Percentiles rank a stretch among this genome's conserved stretches.
Conservation (phyloP, 257 asterid species). For the Przewalskia tangutica region DNA sequence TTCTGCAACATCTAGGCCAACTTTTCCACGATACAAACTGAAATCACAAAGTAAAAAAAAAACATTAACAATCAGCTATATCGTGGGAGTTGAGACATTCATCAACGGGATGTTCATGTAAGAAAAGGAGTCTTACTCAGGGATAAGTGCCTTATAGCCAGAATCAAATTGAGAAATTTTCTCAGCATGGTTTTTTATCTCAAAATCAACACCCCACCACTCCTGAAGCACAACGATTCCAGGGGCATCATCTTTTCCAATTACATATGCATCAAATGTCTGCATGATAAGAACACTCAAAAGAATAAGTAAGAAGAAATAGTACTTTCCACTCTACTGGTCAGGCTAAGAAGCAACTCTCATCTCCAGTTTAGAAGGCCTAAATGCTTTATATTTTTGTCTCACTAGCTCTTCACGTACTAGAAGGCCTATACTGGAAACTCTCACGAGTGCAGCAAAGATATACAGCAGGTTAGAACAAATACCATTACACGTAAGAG, state of each 20-base stretch:
- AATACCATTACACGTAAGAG: background rate
- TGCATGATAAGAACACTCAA: conserved; percentile 12
- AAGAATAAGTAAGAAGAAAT: background rate
- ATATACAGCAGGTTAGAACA: background rate
- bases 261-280: conserved; percentile 90
- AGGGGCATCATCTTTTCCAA: conserved; percentile 90
- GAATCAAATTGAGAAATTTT: conserved; percentile 68
- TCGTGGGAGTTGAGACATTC: background rate
- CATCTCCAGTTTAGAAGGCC: background rate
- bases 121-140: conserved; percentile 59
- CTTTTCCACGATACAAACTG: conserved; percentile 92
- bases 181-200: conserved; percentile 93
- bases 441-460: too few relatives aligned
- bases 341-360: background rate
- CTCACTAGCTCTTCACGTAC: too few relatives aligned
- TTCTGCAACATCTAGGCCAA: conserved; percentile 91
- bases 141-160: conserved; percentile 85
- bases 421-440: too few relatives aligned
- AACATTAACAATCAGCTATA: background rate
- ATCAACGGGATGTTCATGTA: conserved; percentile 1
- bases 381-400: too few relatives aligned
- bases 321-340: background rate
- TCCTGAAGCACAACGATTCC: conserved; percentile 95
- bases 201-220: conserved; percentile 99
- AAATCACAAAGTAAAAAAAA: conserved; percentile 7